Percentiles rank a stretch among this genome's conserved stretches.
phyloP scores from a whole-genome alignment of 2,329 filamentous ascomycete species.

The Hypoxylon sp. region DNA sequence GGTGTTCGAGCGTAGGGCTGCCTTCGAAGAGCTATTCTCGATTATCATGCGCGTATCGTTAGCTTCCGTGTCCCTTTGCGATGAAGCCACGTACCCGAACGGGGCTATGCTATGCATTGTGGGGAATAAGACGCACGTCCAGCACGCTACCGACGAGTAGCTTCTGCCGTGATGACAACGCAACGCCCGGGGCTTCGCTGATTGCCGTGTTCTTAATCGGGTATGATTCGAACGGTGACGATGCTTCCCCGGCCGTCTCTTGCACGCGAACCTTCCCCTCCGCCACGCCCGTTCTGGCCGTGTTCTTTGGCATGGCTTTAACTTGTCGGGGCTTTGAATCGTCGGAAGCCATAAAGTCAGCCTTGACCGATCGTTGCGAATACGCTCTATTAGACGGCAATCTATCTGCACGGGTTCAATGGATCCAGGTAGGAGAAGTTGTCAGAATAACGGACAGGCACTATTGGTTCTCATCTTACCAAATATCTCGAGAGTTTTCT shows the following conservation, averaged over 20 bases:
- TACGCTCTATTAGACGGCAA: no score
- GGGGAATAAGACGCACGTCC: conserved; percentile 51
- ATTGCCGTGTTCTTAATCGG: conserved; percentile 63
- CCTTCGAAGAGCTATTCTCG: conserved; percentile 63
- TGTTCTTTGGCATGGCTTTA: conserved; percentile 4
- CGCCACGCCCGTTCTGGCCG: conserved; percentile 19
- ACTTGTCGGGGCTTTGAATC: no score
- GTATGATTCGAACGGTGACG: conserved; percentile 41
- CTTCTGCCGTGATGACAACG: conserved; percentile 58
- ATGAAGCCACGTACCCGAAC: background rate
- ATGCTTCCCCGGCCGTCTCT: conserved; percentile 17
- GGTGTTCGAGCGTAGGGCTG: conserved; percentile 64
- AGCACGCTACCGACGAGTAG: conserved; percentile 65
- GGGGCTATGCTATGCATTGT: background rate
- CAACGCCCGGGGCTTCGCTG: conserved; percentile 58
- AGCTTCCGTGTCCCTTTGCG: background rate
- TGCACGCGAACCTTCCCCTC: conserved; percentile 29
- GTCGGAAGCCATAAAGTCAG: no score
- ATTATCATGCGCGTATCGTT: background rate
- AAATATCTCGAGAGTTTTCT: no score
- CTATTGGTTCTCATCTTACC: no score
- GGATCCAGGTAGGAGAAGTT: no score
- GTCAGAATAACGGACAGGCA: no score
- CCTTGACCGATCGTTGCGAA: no score
- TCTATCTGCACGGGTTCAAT: no score